Evolutionary conservation across 2,329 filamentous ascomycete species (phyloP), one percentile per base, ranked within the genome.

Genomic region (Orbilia javanica): DNA sequence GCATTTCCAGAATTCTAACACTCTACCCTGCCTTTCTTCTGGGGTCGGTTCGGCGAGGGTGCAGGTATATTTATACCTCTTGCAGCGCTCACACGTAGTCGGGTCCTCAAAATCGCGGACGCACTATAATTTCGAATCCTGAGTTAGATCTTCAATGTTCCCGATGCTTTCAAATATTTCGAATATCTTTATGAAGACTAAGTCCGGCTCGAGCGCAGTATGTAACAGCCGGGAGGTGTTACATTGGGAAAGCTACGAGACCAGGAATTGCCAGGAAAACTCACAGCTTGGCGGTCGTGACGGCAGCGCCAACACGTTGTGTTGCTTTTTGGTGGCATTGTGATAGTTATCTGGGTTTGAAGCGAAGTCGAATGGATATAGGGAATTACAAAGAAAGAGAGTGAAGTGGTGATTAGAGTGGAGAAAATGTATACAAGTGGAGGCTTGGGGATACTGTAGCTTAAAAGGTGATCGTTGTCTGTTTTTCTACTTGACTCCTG

Each of bases 281-380:
- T 60, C 52, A 76, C 73, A 4, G 34, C 73, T 63, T 77, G 73
- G 60, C 67, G 73, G 39, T 77, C 73, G 13, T 60, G 73, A 46
- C 73, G 65, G 55, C 73, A 77, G 48, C 73, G 65, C 73, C 66
- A 77, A 60, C 73, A 77, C 50, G 53, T 57, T 50, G 72, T 66
- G 60, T 70, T 77, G 73, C 34, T 62, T 52, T 67, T 77, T 66
- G 73, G 73, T 27, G 73, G 73, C 73, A 77, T 77, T 27, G 20
- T 73, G 22, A 18, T 8, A 31, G 20, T 66, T 34, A 22, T 57
- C 1, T 3, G 29, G 13, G 7, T n/a, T n/a, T n/a, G n/a, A n/a
- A n/a, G n/a, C n/a, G n/a, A n/a, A n/a, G n/a, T n/a, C n/a, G n/a
- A n/a, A n/a, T n/a, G 27, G 13, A 13, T 34, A 55, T 10, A 18